A percentile compares a stretch with the other conserved stretches of the same genome.
Conservation (phyloP, 257 asterid genomes). For the Solanum bulbocastanum region DNA sequence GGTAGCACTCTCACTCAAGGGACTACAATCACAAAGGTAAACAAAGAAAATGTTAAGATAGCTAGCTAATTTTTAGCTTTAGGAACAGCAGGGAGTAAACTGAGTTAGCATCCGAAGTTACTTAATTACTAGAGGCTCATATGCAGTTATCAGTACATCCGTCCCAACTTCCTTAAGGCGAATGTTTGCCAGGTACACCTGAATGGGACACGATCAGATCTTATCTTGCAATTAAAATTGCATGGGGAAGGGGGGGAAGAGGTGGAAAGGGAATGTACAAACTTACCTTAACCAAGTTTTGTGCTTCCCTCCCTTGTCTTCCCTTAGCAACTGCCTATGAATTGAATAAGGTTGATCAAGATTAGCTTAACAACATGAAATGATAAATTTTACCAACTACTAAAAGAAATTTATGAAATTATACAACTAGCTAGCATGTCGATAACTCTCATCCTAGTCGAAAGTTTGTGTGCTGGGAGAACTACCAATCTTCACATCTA, state of each 20-base stretch:
- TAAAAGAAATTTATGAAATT: not conserved
- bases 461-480: not conserved
- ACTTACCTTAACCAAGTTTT: slow-evolving; percentile 60
- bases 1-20: slow-evolving; percentile 72
- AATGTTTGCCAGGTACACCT: slow-evolving; percentile 84
- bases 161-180: slow-evolving; percentile 84
- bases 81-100: not conserved
- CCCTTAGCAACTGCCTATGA: slow-evolving; percentile 79
- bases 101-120: slow-evolving; percentile 15
- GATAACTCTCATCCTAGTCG: not conserved
- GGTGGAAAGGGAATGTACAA: not conserved
- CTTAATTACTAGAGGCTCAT: slow-evolving; percentile 80
- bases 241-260: too few relatives aligned
- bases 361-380: not conserved
- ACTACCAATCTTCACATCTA: not conserved
- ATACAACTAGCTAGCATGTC: not conserved
- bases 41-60: not conserved
- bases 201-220: slow-evolving; percentile 11
- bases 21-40: slow-evolving; percentile 29
- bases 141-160: slow-evolving; percentile 73
- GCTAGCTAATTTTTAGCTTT: not conserved
- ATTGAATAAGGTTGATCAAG: not conserved
- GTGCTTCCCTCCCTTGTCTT: slow-evolving; percentile 94
- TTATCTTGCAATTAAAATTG: not conserved
- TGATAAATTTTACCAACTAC: not conserved